Evolutionary conservation across 305 asterid genomes (phyloP), one percentile per base, ranked within the genome.

Genomic region (Fraxinus paxiana): DNA sequence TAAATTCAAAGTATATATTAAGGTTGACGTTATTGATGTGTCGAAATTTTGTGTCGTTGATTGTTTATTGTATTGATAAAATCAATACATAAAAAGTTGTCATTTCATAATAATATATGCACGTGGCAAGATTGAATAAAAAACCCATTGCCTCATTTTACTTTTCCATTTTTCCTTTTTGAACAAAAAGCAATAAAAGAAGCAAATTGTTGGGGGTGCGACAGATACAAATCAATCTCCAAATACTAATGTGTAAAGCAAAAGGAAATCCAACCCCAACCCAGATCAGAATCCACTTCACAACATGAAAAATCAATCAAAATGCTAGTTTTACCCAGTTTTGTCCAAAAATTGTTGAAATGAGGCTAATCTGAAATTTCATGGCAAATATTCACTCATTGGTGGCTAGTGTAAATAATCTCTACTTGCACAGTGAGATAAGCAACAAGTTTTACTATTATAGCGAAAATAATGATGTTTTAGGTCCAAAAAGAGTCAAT

Each of bases 351-450:
- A 2, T 54, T 73, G 59, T 59, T 76, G 82, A 59, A 72, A 86
- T 85, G 88, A 86, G 82, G 86, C 86, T 82, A 76, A 84, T 87
- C 82, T 82, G 86, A 79, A 33, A 48, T 83, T 84, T 41, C 65
- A 90, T 90, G 93, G 93, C 93, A 56, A 87, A 81, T 81, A 61
- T 84, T 73, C 88, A 86, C 31, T 56, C 90, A 37, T 69, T 86
- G 83, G 80, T 85, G 78, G 73, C 93, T 33, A 81, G 80, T 84
- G 87, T 83, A 26, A 88, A 81, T 82, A 83, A 84, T 76, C 73
- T 80, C 26, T 59, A 76, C 83, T 77, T 37, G 33, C 76, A 75
- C 33, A 65, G 41, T 24, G 90, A 82, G n/a, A 56, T 17, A 78
- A 73, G 73, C 77, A 33, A 17, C 82, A 84, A 78, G 74, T 76